Conservation (phyloP, 176 grass and related monocot species). For the Triticum turgidum region DNA sequence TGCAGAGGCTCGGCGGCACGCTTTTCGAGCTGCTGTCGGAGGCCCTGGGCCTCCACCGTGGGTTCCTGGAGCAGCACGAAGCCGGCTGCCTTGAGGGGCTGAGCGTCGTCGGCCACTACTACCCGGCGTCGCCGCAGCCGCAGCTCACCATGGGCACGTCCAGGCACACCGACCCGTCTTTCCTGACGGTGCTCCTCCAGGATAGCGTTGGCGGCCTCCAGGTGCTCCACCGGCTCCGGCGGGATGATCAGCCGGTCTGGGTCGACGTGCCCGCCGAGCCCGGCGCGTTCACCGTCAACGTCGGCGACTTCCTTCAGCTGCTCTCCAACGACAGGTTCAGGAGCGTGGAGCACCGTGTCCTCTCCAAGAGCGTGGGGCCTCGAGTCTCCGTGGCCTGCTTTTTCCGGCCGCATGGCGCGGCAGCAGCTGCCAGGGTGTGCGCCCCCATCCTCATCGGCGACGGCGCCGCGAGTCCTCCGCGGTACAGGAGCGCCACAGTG, state of each 20-base stretch:
- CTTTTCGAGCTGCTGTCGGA: slow-evolving; percentile 53
- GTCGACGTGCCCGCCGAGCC: neutral
- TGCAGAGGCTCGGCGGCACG: slow-evolving; percentile 11
- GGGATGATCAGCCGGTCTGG: neutral
- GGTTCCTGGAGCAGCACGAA: slow-evolving; percentile 6
- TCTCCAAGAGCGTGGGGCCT: neutral
- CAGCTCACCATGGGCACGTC: slow-evolving; percentile 30
- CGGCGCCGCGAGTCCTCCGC: neutral
- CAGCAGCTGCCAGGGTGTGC: neutral
- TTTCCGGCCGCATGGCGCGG: neutral
- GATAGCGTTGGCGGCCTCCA: neutral
- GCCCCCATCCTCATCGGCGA: neutral
- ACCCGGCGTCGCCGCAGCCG: slow-evolving; percentile 62
- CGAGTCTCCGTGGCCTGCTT: neutral
- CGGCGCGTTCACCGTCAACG: neutral
- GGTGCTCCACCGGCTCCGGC: neutral
- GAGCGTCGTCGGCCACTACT: slow-evolving; percentile 40
- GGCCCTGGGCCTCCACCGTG: slow-evolving; percentile 29
- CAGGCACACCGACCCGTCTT: slow-evolving; percentile 43
- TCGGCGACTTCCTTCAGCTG: neutral
- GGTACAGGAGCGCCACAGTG: neutral
- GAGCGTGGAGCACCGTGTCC: neutral
- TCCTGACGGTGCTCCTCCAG: slow-evolving; percentile 51
- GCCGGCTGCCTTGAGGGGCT: slow-evolving; percentile 32
- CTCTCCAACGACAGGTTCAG: neutral